Evolutionary conservation across 2,329 filamentous ascomycete species (phyloP), one percentile per base, ranked within the genome.

Genomic region (Simplicillium aogashimaense): DNA sequence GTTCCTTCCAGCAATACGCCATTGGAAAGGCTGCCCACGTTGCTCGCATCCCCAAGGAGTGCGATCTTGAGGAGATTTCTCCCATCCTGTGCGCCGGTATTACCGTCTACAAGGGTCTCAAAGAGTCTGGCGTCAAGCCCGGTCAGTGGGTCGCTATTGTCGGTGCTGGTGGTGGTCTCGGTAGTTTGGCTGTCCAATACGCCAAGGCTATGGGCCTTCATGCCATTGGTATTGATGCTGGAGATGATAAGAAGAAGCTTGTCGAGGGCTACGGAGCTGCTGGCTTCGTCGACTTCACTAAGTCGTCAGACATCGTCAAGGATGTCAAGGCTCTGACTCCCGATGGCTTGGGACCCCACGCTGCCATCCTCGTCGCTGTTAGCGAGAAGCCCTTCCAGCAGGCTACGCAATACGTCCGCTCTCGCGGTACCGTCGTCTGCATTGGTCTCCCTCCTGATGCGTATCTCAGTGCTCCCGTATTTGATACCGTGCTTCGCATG

Each of bases 321-420:
- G 86, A 94, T 49, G 89, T 95, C 48, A 86, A 88, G 69, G 79
- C 78, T 36, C 81, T 81, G 20, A 94, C 86, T 1, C 65, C 76
- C 20, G 87, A 90, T 52, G 86, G 86, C 15, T 74, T 86, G 13
- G 90, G 90, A 39, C 88, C 89, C 5, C 84, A 94, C 54, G 89
- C 87, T 31, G 88, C 90, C 45, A 71, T 95, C 49, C 72, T 95
- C 35, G 78, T 95, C 45, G 89, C 90, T 45, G 88, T 86, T 39
- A 76, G 72, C 52, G 89, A 95, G 74, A 86, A 83, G 70, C 90
- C 90, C 40, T 95, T 95, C 80, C 87, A 95, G 68, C 89, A 95
- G 69, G 90, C 90, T 33, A 80, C 86, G 36, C 81, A 76, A 63
- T 95, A 95, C 64, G 82, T 95, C 46, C 84, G 90, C 44, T 76